phyloP scores from a whole-genome alignment of 2,329 filamentous ascomycete genomes.

The Nemania sp. region DNA sequence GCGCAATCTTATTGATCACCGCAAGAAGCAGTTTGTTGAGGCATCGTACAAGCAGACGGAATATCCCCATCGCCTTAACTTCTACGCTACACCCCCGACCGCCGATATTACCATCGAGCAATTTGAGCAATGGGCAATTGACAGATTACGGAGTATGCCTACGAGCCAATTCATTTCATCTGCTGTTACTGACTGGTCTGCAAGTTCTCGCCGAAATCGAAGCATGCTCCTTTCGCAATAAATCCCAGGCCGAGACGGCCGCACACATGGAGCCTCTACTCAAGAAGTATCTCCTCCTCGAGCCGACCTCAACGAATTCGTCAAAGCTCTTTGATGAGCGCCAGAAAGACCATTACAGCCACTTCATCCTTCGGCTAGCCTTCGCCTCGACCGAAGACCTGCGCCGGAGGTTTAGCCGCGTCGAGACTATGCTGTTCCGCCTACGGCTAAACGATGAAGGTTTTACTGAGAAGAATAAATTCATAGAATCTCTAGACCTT shows the following conservation, averaged over 20 bases:
- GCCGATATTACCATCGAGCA: slow-evolving; percentile 96
- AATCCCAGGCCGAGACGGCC: slow-evolving; percentile 82
- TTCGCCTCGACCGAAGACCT: slow-evolving; percentile 94
- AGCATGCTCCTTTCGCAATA: slow-evolving; percentile 95
- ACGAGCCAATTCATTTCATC: background rate
- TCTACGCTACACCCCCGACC: slow-evolving; percentile 88
- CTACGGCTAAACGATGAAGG: slow-evolving; percentile 85
- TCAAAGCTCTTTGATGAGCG: slow-evolving; percentile 76
- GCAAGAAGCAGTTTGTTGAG: slow-evolving; percentile 87
- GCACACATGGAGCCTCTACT: slow-evolving; percentile 87
- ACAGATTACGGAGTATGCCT: slow-evolving; percentile 79
- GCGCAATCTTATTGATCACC: slow-evolving; percentile 79
- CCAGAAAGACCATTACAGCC: slow-evolving; percentile 96
- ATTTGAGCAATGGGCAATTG: slow-evolving; percentile 99
- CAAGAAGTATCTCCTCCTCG: slow-evolving; percentile 68
- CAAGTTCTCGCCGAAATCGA: slow-evolving; percentile 88
- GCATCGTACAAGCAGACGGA: slow-evolving; percentile 80
- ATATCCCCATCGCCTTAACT: slow-evolving; percentile 90
- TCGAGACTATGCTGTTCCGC: slow-evolving; percentile 91
- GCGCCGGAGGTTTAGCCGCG: slow-evolving; percentile 83
- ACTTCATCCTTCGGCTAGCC: slow-evolving; percentile 94
- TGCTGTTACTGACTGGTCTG: slow-evolving; percentile 35
- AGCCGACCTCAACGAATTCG: slow-evolving; percentile 49
- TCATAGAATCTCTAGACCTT: slow-evolving; percentile 81
- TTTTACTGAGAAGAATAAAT: slow-evolving; percentile 75